phyloP scores from a whole-genome alignment of 2,329 filamentous ascomycete species.

The Calonectria crousiana region DNA sequence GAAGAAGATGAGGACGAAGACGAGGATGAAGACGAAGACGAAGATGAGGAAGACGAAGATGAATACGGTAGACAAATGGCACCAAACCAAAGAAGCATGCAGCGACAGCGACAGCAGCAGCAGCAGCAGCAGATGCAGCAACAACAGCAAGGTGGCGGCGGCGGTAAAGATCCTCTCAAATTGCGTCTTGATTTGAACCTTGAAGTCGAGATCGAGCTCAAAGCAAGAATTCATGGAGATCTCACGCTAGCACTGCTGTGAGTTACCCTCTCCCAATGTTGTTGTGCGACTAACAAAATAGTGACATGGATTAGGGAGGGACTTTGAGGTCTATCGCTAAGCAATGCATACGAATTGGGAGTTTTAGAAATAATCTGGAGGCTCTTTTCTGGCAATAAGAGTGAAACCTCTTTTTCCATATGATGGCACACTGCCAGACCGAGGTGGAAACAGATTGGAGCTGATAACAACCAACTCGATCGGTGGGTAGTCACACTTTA shows the following conservation, averaged over 20 bases:
- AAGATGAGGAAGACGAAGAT: not conserved
- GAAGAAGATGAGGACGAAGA: slow-evolving; percentile 36
- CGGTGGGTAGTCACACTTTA: not conserved
- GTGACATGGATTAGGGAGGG: slow-evolving; percentile 44
- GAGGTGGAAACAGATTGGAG: not conserved
- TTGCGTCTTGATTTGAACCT: slow-evolving; percentile 83
- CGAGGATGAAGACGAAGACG: slow-evolving; percentile 31
- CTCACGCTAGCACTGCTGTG: slow-evolving; percentile 79
- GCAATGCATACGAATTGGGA: not conserved
- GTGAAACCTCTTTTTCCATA: not conserved
- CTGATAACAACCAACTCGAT: not conserved
- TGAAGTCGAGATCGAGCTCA: slow-evolving; percentile 86
- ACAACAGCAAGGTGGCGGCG: slow-evolving; percentile 32
- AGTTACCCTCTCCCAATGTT: slow-evolving; percentile 44
- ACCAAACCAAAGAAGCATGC: not conserved
- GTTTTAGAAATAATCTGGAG: not conserved
- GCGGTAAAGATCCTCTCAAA: slow-evolving; percentile 61
- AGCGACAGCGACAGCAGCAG: slow-evolving; percentile 35
- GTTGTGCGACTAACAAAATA: slow-evolving; percentile 37
- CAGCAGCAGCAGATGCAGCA: slow-evolving; percentile 35
- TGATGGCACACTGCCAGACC: not conserved
- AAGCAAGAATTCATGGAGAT: slow-evolving; percentile 88
- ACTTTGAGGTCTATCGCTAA: not conserved
- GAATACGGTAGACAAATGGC: not conserved
- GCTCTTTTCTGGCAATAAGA: not conserved